Base-by-base conservation (phyloP, 2,329 filamentous ascomycete species). In the Microdochium paspali region DNA sequence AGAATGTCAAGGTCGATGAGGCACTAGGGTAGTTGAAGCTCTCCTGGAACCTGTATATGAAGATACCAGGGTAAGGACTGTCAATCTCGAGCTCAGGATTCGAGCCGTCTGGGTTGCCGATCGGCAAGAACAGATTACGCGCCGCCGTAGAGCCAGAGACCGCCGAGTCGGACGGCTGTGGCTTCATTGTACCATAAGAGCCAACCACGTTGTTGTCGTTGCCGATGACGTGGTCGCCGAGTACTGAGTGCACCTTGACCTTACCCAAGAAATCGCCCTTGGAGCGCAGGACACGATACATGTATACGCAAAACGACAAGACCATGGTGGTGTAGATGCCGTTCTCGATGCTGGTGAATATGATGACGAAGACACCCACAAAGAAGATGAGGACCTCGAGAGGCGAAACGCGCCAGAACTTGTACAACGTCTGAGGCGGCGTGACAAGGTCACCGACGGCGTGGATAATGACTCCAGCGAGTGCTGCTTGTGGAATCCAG, bases 21-120 rank as follows among this genome's bases (percentile, higher is more conserved):
- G 90, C 90, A 57, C 95, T 98, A 50, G 91, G 89, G 59, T 97
- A 98, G 67, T 93, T 95, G 74, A 95, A 95, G 40, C 90, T 88
- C 68, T 97, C 91, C 0, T 86, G 82, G 66, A 95, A 96, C 42
- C 91, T 83, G 70, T 95, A 97, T 60, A 97, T 95, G 67, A 97
- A 95, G 54, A 98, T 78, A 46, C 93, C 93, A 0, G 91, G 91
- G 58, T 93, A 88, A 1, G 93, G 90, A 47, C 80, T 80, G 51
- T 87, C 75, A n/a, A 95, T 73, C 10, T 85, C 76, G 44, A 97
- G 75, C 24, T 84, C 76, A 0, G 91, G 91, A 63, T 97, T 97
- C 1, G 88, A 90, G 25, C 91, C 91, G 61, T 97, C 91, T n/a
- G 75, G 74, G 62, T 94, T 89, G 57, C 87, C 82, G 49, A 96